Percentiles rank a stretch among this genome's conserved stretches.
phyloP scores from a whole-genome alignment of 306 rosid species.

The Quercus mongolica region DNA sequence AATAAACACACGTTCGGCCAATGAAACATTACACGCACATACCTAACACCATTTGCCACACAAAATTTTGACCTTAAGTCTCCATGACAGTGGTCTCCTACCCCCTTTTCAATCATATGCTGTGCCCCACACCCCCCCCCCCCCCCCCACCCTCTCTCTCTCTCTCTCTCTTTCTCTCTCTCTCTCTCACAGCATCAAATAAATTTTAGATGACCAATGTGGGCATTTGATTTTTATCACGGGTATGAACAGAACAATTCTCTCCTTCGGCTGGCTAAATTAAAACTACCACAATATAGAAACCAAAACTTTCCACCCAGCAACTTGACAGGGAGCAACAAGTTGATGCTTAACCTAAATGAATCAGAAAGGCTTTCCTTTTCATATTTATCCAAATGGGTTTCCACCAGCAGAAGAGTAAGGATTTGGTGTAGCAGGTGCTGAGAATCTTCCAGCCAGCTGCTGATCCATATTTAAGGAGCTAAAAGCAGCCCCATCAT shows the following conservation, averaged over 20 bases:
- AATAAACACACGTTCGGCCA: conserved; percentile 27
- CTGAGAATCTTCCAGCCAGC: conserved; percentile 42
- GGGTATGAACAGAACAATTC: conserved; percentile 20
- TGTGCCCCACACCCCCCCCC: background rate
- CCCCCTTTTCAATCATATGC: conserved; percentile 26
- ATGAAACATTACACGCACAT: conserved; percentile 20
- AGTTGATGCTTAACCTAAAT: conserved; percentile 41
- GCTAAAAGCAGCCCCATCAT: conserved; percentile 48
- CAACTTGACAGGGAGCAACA: conserved; percentile 44
- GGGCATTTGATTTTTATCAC: conserved; percentile 27
- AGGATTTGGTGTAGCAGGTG: conserved; percentile 49
- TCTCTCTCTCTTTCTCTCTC: background rate
- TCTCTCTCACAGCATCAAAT: conserved; percentile 33
- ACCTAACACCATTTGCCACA: conserved; percentile 28
- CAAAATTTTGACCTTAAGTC: conserved; percentile 15
- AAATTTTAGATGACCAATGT: conserved; percentile 42
- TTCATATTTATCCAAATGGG: conserved; percentile 66
- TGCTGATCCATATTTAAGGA: conserved; percentile 60
- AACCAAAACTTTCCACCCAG: conserved; percentile 45
- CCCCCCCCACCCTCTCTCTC: too few relatives aligned
- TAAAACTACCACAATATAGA: conserved; percentile 17
- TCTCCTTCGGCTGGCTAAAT: conserved; percentile 25
- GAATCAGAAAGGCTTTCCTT: conserved; percentile 11
- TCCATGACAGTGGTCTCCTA: conserved; percentile 18
- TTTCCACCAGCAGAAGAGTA: conserved; percentile 63